Percentiles rank a stretch among this genome's conserved stretches.
phyloP scores from a whole-genome alignment of 495 filamentous ascomycete genomes.

The Mytilinidion resinicola region DNA sequence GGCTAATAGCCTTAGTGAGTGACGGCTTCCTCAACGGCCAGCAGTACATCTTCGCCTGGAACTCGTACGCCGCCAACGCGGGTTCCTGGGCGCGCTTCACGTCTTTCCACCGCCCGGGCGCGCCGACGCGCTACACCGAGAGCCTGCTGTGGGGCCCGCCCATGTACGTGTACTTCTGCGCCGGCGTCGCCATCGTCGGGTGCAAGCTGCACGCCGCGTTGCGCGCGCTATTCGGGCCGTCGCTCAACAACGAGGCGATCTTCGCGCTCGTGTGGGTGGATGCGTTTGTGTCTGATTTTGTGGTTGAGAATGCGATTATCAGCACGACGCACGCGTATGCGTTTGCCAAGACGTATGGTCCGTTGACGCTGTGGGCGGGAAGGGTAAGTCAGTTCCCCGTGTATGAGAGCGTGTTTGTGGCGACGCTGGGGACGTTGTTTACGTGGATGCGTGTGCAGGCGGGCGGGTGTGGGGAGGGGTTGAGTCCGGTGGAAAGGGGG shows the following conservation, averaged over 20 bases:
- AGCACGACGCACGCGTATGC: not conserved
- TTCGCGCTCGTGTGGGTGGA: not conserved
- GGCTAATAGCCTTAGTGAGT: not conserved
- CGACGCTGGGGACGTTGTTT: not conserved
- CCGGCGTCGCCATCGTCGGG: not conserved
- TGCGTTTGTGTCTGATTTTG: not conserved
- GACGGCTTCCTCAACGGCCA: conserved; percentile 7
- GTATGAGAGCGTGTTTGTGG: not conserved
- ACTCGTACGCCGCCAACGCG: not conserved
- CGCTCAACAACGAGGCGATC: not conserved
- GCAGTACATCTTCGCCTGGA: conserved; percentile 3
- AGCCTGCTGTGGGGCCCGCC: not conserved
- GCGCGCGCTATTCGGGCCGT: not conserved
- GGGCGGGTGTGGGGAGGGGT: not conserved
- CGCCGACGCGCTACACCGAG: not conserved
- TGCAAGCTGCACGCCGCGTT: not conserved
- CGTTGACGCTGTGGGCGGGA: not conserved
- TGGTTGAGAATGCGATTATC: not conserved
- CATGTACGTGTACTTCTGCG: conserved; percentile 1
- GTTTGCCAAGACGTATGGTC: not conserved
- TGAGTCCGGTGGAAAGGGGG: not conserved
- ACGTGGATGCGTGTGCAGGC: not conserved
- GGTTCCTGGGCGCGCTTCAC: not conserved
- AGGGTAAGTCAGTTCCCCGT: not conserved
- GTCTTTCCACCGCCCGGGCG: not conserved